Base-by-base conservation (phyloP, 2,329 filamentous ascomycete genomes). In the Neocatenulostroma microsporum region DNA sequence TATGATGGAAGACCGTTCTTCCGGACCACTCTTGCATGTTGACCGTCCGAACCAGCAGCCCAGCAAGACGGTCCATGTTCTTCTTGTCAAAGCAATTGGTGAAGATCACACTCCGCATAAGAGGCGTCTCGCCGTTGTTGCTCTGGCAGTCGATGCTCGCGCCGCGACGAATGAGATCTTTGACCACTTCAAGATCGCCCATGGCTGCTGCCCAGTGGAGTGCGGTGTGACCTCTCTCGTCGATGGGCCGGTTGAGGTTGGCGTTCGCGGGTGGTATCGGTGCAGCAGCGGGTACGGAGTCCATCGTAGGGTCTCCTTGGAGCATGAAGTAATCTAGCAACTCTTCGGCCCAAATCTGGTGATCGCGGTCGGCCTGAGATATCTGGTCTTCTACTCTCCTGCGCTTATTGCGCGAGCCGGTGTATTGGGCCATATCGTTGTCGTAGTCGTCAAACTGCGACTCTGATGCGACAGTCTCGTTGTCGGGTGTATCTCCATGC, bases 121-220 rank as follows among this genome's bases (percentile, higher is more conserved):
- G 75, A 0, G 91, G 89, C 0, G 91, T 96, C 62, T 96, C 89
- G 24, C 69, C 64, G 37, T 63, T 67, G 43, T 67, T 72, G 1
- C 78, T 78, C 42, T 81, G 73, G 3, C 80, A 78, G 20, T 78
- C 76, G 12, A 86, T 70, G 42, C 78, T 78, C 9, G 89, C 87
- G 27, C 84, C 81, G 42, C 88, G 86, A 26, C 78, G 74, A 50
- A 91, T 82, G 13, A 98, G 70, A 59, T 94, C 83, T 59, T 82
- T 86, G 44, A 95, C 85, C 12, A 96, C 84, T 32, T 89, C 84
- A 20, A 95, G 70, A 49, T 96, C 91, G 40, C 91, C 91, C 89
- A 98, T 98, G 17, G 91, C 86, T 36, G 86, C 87, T 13, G 88
- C 91, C 91, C 91, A 98, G 58, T 98, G 91, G 48, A 98, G 74